Evolutionary conservation across 192 early-diverging fungal genomes (phyloP), one percentile per base, ranked within the genome.

Genomic region (Cladochytrium replicatum): DNA sequence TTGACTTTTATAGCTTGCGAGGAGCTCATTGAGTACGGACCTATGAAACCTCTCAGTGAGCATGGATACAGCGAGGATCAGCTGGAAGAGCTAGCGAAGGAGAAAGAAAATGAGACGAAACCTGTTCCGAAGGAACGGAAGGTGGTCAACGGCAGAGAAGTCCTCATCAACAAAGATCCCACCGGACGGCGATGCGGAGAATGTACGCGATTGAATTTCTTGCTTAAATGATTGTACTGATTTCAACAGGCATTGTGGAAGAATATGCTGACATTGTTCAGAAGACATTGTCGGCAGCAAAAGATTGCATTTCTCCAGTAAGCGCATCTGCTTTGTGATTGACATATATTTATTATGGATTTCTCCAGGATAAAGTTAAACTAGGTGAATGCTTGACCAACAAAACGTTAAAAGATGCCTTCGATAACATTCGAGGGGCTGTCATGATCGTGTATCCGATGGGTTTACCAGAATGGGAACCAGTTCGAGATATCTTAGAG

Each of bases 51-150:
- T 8, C 65, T 75, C 25, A 45, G 47, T 11, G 60, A 80, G 41
- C 69, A 80, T 9, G 78, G 78, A 6, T 77, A 73, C 54, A 47
- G 52, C 38, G 68, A 76, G 30, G 78, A 80, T 23, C 70, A 80
- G 29, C 51, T 80, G 30, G 70, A 78, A 48, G 54, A 66, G 23
- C 31, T 80, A 19, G 50, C 54, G 6, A 54, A 28, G 29, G 28
- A 13, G 38, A 48, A 32, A 26, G 27, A 13, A 50, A 50, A 40
- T 25, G 22, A 29, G 32, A 41, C 27, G 37, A 62, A 48, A 46
- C 38, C 25, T 32, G 29, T 46, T 9, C 29, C 15, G 41, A 61
- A 67, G 31, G 21, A 63, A 27, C 6, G 55, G 21, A 47, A 57
- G 22, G 50, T 52, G 31, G 40, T 72, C n/a, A 32, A 55, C 13